Conservation (phyloP, 768 basidiomycete genomes). For the Boletus reticulatus region DNA sequence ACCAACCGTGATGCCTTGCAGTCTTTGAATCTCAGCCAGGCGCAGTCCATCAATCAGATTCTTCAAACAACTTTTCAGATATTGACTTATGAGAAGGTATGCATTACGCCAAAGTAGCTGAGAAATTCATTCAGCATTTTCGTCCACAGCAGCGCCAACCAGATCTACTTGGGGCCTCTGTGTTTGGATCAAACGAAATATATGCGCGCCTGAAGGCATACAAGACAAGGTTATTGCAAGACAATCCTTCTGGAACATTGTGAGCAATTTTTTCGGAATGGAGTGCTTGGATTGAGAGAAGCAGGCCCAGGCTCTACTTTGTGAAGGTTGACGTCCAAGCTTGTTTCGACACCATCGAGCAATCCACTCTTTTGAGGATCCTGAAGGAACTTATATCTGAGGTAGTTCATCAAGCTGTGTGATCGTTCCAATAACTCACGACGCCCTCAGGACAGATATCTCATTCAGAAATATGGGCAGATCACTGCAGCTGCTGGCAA, state of each 20-base stretch:
- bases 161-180: conserved; percentile 72
- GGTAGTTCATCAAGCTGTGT: conserved; percentile 1
- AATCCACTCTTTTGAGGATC: conserved; percentile 78
- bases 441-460: conserved; percentile 59
- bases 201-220: conserved; percentile 71
- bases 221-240: conserved; percentile 49
- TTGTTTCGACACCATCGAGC: conserved; percentile 96
- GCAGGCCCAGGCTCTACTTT: conserved; percentile 87
- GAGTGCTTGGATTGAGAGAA: not conserved
- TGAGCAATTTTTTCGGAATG: conserved; percentile 30
- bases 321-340: conserved; percentile 96
- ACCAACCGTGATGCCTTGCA: conserved; percentile 11
- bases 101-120: not conserved
- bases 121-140: not conserved
- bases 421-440: not conserved
- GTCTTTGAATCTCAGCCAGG: conserved; percentile 31
- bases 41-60: conserved; percentile 82
- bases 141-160: conserved; percentile 55
- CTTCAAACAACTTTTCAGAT: conserved; percentile 85
- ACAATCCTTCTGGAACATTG: conserved; percentile 45
- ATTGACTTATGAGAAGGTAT: conserved; percentile 82
- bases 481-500: conserved; percentile 56
- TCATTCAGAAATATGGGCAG: conserved; percentile 68
- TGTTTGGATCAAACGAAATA: conserved; percentile 81
- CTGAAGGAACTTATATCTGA: conserved; percentile 70